These are phyloP conservation scores for Wallacemonas rigidus DNA, from an alignment of 208 protist species.

Conservation along the genomic window DNA sequence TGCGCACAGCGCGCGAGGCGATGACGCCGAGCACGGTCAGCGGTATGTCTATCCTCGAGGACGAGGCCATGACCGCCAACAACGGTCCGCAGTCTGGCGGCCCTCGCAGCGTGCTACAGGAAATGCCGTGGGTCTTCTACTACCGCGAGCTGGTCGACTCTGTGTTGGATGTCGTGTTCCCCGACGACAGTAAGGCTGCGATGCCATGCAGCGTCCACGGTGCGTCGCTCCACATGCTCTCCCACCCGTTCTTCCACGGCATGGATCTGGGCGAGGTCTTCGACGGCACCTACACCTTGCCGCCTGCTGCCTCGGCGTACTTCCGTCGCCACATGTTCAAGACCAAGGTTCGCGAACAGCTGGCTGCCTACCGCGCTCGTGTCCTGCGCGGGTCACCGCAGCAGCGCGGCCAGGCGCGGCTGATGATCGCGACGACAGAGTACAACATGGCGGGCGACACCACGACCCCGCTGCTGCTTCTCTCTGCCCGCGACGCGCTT, in stretches of 20 bases:
- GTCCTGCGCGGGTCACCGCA: conserved; percentile 33
- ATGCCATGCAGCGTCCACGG: conserved; percentile 44
- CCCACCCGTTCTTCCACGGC: conserved; percentile 68
- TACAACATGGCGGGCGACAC: conserved; percentile 38
- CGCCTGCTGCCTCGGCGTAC: conserved; percentile 38
- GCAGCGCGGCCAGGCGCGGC: conserved; percentile 30
- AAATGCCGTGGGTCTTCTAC: conserved; percentile 66
- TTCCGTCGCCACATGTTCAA: conserved; percentile 47
- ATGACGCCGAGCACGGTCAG: conserved; percentile 30
- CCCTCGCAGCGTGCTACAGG: conserved; percentile 42
- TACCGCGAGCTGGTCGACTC: conserved; percentile 69
- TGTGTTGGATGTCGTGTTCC: conserved; percentile 54
- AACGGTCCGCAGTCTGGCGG: conserved; percentile 8
- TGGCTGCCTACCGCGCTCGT: conserved; percentile 49
- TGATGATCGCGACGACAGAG: conserved; percentile 50
- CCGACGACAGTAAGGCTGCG: neutral
- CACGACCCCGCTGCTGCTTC: conserved; percentile 36
- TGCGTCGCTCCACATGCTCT: conserved; percentile 41
- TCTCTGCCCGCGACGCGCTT: conserved; percentile 28
- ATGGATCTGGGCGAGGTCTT: conserved; percentile 58
- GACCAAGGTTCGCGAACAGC: conserved; percentile 43
- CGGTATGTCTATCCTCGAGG: conserved; percentile 15
- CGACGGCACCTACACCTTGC: conserved; percentile 57
- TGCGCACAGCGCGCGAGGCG: conserved; percentile 32
- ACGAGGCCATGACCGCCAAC: conserved; percentile 14